Base-by-base conservation (phyloP, 805 yeast genomes). In the Saturnispora dispora region DNA sequence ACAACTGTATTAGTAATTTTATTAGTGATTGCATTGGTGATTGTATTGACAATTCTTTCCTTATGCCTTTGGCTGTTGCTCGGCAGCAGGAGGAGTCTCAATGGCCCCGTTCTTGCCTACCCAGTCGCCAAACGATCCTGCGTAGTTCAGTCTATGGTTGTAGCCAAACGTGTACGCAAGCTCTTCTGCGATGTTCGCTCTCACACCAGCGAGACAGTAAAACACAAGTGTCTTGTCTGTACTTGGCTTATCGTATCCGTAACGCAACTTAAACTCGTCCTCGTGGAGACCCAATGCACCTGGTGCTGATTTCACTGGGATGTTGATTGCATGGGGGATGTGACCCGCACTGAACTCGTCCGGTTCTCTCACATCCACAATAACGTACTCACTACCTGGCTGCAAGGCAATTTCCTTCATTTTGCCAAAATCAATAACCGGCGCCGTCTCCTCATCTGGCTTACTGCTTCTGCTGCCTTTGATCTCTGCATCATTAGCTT, bases 301-400 rank as follows among this genome's bases (percentile, higher is more conserved):
- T 0, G 98, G 98, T 11, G 90, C 79, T 4, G 93, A 80, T 63
- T 88, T 88, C 70, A 82, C 83, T 18, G 99, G 98, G 52, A 91
- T 77, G 63, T 93, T 93, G 52, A 90, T 68, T 5, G 98, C 83
- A 13, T 79, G 77, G 28, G 96, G 96, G 59, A 91, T 85, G 63
- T 78, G 81, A 42, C 96, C 96, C 46, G 72, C 79, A 37, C 70
- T 70, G 51, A 52, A 69, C 69, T 91, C 99, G 25, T 73, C 76
- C 5, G 97, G 96, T 71, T 91, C 98, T 65, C 99, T 81, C 20
- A 88, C 97, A 63, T 91, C 99, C 23, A 91, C 82, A 37, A 91
- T 68, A 41, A 88, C 73, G 36, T 76, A 68, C 15, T 71, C 69
- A 15, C 78, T 73, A 50, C 71, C 72, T 13, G 56, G 47, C 4